Base-by-base conservation (phyloP, 495 filamentous ascomycete genomes). In the Hypoxylon crocopeplum region DNA sequence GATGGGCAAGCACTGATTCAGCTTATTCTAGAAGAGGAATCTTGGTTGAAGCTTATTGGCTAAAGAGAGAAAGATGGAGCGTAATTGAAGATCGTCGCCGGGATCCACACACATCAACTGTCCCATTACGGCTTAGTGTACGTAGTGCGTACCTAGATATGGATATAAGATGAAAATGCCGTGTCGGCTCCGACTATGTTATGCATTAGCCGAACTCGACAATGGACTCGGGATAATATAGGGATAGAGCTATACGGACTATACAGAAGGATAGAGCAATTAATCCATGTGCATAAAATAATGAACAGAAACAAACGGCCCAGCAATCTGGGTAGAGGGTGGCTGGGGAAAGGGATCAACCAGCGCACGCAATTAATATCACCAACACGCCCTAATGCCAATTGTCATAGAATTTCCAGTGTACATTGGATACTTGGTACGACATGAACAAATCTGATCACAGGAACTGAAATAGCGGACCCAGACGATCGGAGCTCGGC, bases 21-120 rank as follows among this genome's bases (percentile, higher is more conserved):
- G 50, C 53, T 56, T 16, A 49, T 58, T 63, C 59, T 63, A 48
- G 48, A 63, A 63, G 25, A 53, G 59, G 42, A 63, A 63, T 58
- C 40, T 20, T 27, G 4, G 5, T 46, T 40, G 10, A 46, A 15
- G 37, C 36, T 53, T 11, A 63, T 63, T 63, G 59, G 59, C 10
- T 22, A 12, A 38, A 36, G 17, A 29, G 16, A 39, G 25, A 32
- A 0, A 12, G 24, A 17, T 39, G n/a, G 32, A 29, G 0, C 24
- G 16, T 15, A 25, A 38, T n/a, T 25, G 21, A 64, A 19, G 55
- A 64, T 59, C 54, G 37, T 47, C 61, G 15, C 49, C 45, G 37
- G 59, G 54, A 27, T 45, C 49, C 55, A 64, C 45, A 47, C 45
- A 47, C 2, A 27, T 15, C 7, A 27, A 15, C 21, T 54, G 59